Percentiles rank a stretch among this genome's conserved stretches.
Evolutionary conservation across 2,329 filamentous ascomycete species (phyloP).

Genomic region (Lachnellula arida): DNA sequence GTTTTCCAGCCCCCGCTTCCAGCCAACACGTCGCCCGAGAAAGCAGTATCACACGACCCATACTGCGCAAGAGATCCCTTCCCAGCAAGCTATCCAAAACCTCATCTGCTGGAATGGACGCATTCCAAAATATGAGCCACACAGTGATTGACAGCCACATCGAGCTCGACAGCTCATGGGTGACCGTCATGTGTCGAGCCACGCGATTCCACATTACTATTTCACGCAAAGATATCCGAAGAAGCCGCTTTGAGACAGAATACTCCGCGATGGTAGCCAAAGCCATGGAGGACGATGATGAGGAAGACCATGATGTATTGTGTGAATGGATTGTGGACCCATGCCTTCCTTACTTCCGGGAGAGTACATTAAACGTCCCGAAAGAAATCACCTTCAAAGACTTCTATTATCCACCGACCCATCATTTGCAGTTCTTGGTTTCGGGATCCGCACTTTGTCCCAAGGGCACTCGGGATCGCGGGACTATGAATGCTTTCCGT

Average conservation of each 20-base stretch:
- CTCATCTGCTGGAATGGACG: slow-evolving; percentile 6
- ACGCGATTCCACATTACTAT: slow-evolving; percentile 9
- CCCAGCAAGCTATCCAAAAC: no score
- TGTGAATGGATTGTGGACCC: slow-evolving; percentile 12
- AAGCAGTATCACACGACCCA: no score
- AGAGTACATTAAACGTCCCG: slow-evolving; percentile 7
- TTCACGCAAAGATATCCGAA: slow-evolving; percentile 7
- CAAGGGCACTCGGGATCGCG: slow-evolving; percentile 9
- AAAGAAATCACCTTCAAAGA: slow-evolving; percentile 13
- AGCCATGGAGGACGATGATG: slow-evolving; percentile 10
- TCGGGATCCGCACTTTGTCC: slow-evolving; percentile 7
- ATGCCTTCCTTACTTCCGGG: slow-evolving; percentile 15
- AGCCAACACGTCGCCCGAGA: no score
- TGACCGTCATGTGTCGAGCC: slow-evolving; percentile 9
- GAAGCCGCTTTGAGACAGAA: slow-evolving; percentile 9
- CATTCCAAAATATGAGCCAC: slow-evolving; percentile 5
- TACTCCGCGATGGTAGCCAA: slow-evolving; percentile 11
- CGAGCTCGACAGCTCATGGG: slow-evolving; percentile 9
- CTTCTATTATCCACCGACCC: slow-evolving; percentile 11
- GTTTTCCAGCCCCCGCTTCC: no score
- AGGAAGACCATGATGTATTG: slow-evolving; percentile 12
- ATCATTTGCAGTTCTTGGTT: slow-evolving; percentile 14
- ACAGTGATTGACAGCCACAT: slow-evolving; percentile 8
- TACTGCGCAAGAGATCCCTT: no score
- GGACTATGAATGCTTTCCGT: slow-evolving; percentile 11